Evolutionary conservation across 495 filamentous ascomycete genomes (phyloP), one percentile per base, ranked within the genome.

Genomic region (Hypoxylon rickii): DNA sequence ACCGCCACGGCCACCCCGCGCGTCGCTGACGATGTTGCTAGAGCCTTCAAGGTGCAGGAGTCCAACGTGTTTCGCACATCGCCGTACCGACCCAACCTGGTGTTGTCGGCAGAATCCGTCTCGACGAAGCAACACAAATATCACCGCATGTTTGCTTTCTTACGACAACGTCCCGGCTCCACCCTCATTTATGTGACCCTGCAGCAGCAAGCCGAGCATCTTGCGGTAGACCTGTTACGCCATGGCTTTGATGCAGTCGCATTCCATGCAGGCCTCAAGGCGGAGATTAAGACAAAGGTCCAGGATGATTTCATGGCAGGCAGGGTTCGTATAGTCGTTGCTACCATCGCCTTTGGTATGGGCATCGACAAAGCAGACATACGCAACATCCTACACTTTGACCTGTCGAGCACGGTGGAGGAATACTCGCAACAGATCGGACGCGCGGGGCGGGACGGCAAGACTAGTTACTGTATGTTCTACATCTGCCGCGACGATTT

Each of bases 321-420:
- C 8, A 63, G 66, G 3, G 64, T 78, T 32, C 51, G 75, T 6
- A 75, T 83, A 15, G 79, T 83, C 21, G 79, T 81, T 5, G 82
- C 80, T 12, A 85, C 82, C 0, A 84, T 85, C 48, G 82, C 82
- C 7, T 84, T 85, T 31, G 81, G 81, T 12, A 83, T 84, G 80
- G 81, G 80, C 0, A 82, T 84, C 20, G 80, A 84, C 51, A 85
- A 85, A 57, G 31, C 80, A 0, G 69, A 83, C 43, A 83, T 85
- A 36, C 69, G 82, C n/a, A 83, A 82, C 45, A 67, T 85, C 22
- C 64, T 84, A 6, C 81, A 85, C 51, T 83, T 77, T 61, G 74
- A 80, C 47, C 66, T 84, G 5, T 74, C 82, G 0, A 75, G 72
- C 32, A 78, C 77, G 19, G 64, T 85, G 5, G 82, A 85, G 55